Evolutionary conservation across 331 rosid species (phyloP).

Genomic region (Rosa hybrid): DNA sequence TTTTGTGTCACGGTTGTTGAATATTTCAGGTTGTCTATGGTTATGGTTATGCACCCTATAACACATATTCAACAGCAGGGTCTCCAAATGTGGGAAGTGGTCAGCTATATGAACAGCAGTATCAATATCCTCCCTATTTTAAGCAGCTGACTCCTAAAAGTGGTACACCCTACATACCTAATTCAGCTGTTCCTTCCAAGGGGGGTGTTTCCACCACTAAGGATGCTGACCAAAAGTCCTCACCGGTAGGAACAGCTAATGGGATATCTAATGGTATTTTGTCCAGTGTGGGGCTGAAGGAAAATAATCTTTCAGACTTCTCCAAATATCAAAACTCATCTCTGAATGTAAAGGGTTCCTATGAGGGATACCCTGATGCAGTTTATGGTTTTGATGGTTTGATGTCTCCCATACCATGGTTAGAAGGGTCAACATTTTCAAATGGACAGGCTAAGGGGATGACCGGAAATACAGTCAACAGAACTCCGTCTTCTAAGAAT

Average conservation of each 20-base stretch:
- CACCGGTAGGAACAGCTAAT: slow-evolving; percentile 54
- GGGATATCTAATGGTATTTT: slow-evolving; percentile 49
- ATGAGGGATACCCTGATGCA: slow-evolving; percentile 58
- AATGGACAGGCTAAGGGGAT: slow-evolving; percentile 66
- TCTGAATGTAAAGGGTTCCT: slow-evolving; percentile 41
- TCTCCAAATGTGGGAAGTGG: slow-evolving; percentile 91
- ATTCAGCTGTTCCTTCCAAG: slow-evolving; percentile 52
- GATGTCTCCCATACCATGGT: slow-evolving; percentile 57
- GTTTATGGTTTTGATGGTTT: slow-evolving; percentile 57
- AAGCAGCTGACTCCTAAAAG: slow-evolving; percentile 69
- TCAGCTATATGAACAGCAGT: slow-evolving; percentile 89
- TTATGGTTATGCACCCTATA: slow-evolving; percentile 82
- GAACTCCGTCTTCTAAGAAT: slow-evolving; percentile 57
- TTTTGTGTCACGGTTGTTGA: background rate
- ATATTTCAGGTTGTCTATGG: slow-evolving; percentile 72
- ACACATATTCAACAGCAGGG: slow-evolving; percentile 77
- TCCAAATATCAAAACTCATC: slow-evolving; percentile 37
- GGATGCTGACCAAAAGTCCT: slow-evolving; percentile 69
- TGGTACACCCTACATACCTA: slow-evolving; percentile 59
- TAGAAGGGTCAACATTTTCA: slow-evolving; percentile 60
- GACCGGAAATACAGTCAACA: slow-evolving; percentile 48
- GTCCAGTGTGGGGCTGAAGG: slow-evolving; percentile 52
- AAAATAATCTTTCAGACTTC: slow-evolving; percentile 44
- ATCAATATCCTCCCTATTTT: slow-evolving; percentile 91
- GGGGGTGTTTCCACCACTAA: slow-evolving; percentile 57